Percentiles rank a stretch among this genome's conserved stretches.
Conservation (phyloP, 257 asterid species). For the Nicotiana benthamiana region DNA sequence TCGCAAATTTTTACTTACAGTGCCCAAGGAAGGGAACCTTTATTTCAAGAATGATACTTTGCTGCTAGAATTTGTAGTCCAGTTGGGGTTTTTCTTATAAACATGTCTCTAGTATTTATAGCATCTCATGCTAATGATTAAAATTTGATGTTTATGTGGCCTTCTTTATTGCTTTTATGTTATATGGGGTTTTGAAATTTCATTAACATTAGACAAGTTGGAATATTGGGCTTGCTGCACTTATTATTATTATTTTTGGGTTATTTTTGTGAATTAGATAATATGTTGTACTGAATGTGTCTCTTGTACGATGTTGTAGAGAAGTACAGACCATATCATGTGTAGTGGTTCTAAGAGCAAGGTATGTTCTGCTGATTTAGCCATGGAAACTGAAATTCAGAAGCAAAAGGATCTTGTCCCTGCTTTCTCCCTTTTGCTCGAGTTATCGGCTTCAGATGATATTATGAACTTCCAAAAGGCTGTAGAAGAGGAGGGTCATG, state of each 20-base stretch:
- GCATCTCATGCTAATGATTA: background rate
- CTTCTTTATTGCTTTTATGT: background rate
- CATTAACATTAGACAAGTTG: background rate
- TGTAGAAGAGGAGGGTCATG: conserved; percentile 26
- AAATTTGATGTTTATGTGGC: background rate
- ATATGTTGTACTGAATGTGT: background rate
- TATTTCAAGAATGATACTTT: background rate
- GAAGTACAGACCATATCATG: conserved; percentile 9
- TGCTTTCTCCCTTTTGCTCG: conserved; percentile 21
- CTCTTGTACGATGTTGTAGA: conserved; percentile 2
- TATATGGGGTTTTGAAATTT: background rate
- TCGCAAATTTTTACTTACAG: background rate
- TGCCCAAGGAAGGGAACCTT: background rate
- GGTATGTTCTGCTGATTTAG: conserved; percentile 12
- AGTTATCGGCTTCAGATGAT: conserved; percentile 35
- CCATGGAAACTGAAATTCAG: conserved; percentile 10
- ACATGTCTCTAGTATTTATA: background rate
- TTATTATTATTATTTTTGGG: background rate
- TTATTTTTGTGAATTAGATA: background rate
- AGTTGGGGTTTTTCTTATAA: background rate
- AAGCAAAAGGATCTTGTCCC: conserved; percentile 7
- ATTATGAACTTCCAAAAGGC: conserved; percentile 22
- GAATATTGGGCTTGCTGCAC: background rate
- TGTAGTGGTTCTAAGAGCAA: conserved; percentile 21
- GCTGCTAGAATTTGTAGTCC: background rate